Conservation (phyloP, 1,284 basidiomycete genomes). For the Cryptococcus neoformans region DNA sequence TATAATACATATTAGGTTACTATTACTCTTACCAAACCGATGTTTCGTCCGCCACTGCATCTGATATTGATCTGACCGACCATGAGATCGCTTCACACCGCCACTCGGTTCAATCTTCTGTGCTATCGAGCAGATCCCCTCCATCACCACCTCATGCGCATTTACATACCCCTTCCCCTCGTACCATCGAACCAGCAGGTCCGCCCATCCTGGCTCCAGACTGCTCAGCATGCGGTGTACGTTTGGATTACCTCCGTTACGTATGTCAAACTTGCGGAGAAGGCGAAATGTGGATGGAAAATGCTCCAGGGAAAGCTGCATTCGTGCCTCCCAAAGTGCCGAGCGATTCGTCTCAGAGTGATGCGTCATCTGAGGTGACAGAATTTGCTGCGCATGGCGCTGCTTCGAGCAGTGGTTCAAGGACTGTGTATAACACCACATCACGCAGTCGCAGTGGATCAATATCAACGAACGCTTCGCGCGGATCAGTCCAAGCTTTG, state of each 20-base stretch:
- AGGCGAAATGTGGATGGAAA: constrained; percentile 48
- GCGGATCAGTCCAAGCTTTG: constrained; percentile 12
- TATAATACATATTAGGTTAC: constrained; percentile 28
- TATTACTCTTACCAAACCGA: constrained; percentile 49
- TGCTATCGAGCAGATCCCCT: constrained; percentile 20
- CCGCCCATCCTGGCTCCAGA: constrained; percentile 65
- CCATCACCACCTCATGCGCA: constrained; percentile 11
- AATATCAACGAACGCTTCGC: constrained; percentile 20
- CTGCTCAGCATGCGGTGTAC: constrained; percentile 72
- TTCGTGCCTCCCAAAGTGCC: constrained; percentile 17
- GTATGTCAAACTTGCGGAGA: constrained; percentile 82
- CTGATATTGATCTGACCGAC: constrained; percentile 17
- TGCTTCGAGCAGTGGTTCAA: constrained; percentile 9
- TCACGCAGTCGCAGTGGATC: constrained; percentile 19
- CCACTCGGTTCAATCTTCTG: neutral
- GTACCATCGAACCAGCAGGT: constrained; percentile 42
- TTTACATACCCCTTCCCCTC: constrained; percentile 8
- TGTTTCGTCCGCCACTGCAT: constrained; percentile 22
- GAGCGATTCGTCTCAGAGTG: constrained; percentile 12
- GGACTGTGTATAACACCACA: constrained; percentile 22
- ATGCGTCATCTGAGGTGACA: constrained; percentile 24
- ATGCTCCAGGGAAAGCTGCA: constrained; percentile 24
- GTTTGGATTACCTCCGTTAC: constrained; percentile 75
- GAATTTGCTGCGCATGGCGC: constrained; percentile 11
- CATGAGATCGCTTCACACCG: neutral